Conservation (phyloP, 2,329 filamentous ascomycete species). For the Monosporascus sp. region DNA sequence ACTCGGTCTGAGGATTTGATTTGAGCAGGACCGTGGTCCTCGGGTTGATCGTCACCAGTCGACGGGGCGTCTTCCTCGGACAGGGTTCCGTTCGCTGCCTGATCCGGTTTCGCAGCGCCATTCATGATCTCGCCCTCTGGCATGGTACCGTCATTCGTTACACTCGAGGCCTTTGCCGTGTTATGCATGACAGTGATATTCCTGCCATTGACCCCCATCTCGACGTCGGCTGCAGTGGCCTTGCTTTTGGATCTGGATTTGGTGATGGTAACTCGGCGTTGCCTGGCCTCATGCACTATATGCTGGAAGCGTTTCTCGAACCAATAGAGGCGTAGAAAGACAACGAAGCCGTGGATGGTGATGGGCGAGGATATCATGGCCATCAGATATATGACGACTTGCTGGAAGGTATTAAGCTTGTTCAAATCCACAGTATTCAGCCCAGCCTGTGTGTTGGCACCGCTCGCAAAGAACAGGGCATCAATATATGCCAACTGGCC, state of each 20-base stretch:
- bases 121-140: conserved; percentile 35
- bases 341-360: conserved; percentile 76
- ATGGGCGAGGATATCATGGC: conserved; percentile 77
- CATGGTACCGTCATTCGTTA: conserved; percentile 57
- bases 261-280: conserved; percentile 57
- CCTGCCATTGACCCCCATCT: conserved; percentile 60
- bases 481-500: conserved; percentile 72
- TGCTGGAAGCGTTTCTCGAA: conserved; percentile 94
- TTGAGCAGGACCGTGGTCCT: conserved; percentile 28
- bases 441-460: conserved; percentile 85
- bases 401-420: conserved; percentile 62
- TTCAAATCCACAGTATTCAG: conserved; percentile 77
- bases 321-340: conserved; percentile 93
- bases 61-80: conserved; percentile 12
- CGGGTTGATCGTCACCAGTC: conserved; percentile 5
- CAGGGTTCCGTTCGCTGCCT: conserved; percentile 9
- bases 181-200: conserved; percentile 61
- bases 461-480: conserved; percentile 80
- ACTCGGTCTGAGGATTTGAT: conserved; percentile 68
- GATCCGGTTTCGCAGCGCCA: conserved; percentile 15
- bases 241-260: conserved; percentile 51
- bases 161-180: conserved; percentile 46
- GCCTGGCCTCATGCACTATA: conserved; percentile 68
- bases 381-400: conserved; percentile 66
- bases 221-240: conserved; percentile 41